Evolutionary conservation across 1,284 basidiomycete species (phyloP), one percentile per base, ranked within the genome.

Genomic region (Pulveroboletus sp.): DNA sequence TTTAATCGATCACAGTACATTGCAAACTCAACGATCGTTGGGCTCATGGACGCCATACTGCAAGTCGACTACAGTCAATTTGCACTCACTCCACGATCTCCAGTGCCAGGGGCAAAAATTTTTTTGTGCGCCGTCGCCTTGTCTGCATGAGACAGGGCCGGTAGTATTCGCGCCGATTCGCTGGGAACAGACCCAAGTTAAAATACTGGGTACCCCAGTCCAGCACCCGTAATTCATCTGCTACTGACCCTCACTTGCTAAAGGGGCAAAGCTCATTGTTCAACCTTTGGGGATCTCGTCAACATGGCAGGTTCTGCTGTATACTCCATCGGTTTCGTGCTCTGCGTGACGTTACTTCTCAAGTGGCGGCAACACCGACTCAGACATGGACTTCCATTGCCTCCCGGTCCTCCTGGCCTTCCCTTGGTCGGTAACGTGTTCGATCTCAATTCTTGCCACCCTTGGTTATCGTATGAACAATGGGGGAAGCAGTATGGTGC

Each of bases 401-500:
- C 70, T 43, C 70, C 72, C 1, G 70, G 70, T 4, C 70, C 72
- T 2, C 43, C 28, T 2, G 60, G 64, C 14, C 69, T 73, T 38
- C 71, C 70, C 8, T 50, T 74, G 8, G 26, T 73, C 2, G 72
- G 70, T 1, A 74, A 57, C 33, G 14, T 52, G 3, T 39, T 73
- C 15, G 49, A 62, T 31, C 1, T 72, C 29, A 39, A 70, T 29
- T 2, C 36, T 17, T 17, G 5, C 3, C 43, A 60, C 5, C 65
- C 70, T 20, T 74, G 70, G 72, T 43, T 72, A n/a, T 59, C 65
- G 8, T 74, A 74, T n/a, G 62, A 66, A 24, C 26, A 60, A 39
- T 73, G 65, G 63, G 68, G 60, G 25, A 72, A 70, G 38, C 43
- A 54, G 45, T 62, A 74, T 28, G 70, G 70, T 69, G 24, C 20